Evolutionary conservation across 2,329 filamentous ascomycete species (phyloP).

Genomic region (Colletotrichum eremochloae): DNA sequence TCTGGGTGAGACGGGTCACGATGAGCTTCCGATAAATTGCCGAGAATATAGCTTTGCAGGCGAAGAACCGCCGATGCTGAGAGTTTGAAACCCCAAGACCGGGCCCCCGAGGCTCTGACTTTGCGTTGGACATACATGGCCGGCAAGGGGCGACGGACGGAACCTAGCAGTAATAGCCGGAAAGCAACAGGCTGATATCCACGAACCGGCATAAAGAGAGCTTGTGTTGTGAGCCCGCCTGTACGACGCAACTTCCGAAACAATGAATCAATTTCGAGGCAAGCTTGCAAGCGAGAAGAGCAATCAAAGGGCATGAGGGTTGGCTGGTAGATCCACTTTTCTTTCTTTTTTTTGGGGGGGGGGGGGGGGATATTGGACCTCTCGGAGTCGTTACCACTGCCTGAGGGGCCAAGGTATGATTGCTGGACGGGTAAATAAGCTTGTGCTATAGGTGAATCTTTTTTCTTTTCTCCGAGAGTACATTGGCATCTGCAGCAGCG

Average conservation of each 20-base stretch:
- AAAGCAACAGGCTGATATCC: neutral
- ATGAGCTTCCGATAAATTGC: slow-evolving; percentile 29
- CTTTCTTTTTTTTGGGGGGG: no score
- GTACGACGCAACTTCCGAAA: slow-evolving; percentile 8
- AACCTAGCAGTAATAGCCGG: slow-evolving; percentile 15
- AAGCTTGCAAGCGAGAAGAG: slow-evolving; percentile 19
- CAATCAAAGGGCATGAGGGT: slow-evolving; percentile 11
- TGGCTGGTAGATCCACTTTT: slow-evolving; percentile 27
- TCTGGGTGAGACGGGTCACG: neutral
- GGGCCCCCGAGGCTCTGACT: slow-evolving; percentile 12
- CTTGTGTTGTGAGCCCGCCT: slow-evolving; percentile 7
- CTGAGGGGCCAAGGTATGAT: slow-evolving; percentile 29
- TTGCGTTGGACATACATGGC: slow-evolving; percentile 1
- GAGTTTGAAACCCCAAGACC: slow-evolving; percentile 10
- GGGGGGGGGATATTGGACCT: slow-evolving; percentile 13
- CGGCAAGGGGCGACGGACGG: slow-evolving; percentile 17
- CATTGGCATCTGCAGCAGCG: slow-evolving; percentile 32
- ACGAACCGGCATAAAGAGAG: neutral
- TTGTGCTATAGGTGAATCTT: neutral
- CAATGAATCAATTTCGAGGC: slow-evolving; percentile 16
- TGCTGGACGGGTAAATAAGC: slow-evolving; percentile 32
- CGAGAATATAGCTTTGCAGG: slow-evolving; percentile 7
- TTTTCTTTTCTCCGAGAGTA: slow-evolving; percentile 35
- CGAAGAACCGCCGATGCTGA: slow-evolving; percentile 8
- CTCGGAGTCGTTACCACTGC: slow-evolving; percentile 36